phyloP scores from a whole-genome alignment of 257 asterid genomes.

The Vinca minor region DNA sequence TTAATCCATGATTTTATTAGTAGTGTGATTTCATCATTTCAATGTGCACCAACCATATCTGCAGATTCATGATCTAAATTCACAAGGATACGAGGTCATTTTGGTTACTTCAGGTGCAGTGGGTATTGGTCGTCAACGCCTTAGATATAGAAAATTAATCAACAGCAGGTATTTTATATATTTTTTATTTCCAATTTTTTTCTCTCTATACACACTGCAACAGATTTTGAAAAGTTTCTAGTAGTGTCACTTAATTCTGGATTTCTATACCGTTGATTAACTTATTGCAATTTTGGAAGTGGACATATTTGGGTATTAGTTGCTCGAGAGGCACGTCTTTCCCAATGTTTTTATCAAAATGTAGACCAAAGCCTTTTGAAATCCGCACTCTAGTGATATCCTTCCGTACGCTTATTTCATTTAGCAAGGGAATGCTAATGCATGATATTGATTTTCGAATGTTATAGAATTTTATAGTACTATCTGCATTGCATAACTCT shows the following conservation, averaged over 20 bases:
- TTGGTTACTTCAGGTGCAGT: conserved; percentile 98
- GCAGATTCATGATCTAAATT: conserved; percentile 82
- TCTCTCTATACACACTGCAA: too few species aligned
- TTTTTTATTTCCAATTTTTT: neutral
- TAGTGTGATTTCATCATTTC: conserved; percentile 15
- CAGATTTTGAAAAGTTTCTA: neutral
- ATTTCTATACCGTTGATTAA: neutral
- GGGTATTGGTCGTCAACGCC: conserved; percentile 94
- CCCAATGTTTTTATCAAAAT: neutral
- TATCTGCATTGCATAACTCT: neutral
- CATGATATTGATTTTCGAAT: conserved; percentile 1
- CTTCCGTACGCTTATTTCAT: neutral
- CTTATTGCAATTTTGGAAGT: neutral
- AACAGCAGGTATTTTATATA: conserved; percentile 71
- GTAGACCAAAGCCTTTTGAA: neutral
- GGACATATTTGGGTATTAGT: neutral
- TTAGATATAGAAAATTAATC: conserved; percentile 61
- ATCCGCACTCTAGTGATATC: neutral
- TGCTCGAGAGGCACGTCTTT: neutral
- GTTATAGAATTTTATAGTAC: too few species aligned
- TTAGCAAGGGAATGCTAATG: neutral
- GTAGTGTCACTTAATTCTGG: neutral
- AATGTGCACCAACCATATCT: conserved; percentile 22
- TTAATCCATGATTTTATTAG: neutral
- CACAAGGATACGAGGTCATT: conserved; percentile 82